A percentile compares a stretch with the other conserved stretches of the same genome.
Evolutionary conservation across 805 yeast genomes (phyloP).

Genomic region (Maudiozyma saulgeensis): DNA sequence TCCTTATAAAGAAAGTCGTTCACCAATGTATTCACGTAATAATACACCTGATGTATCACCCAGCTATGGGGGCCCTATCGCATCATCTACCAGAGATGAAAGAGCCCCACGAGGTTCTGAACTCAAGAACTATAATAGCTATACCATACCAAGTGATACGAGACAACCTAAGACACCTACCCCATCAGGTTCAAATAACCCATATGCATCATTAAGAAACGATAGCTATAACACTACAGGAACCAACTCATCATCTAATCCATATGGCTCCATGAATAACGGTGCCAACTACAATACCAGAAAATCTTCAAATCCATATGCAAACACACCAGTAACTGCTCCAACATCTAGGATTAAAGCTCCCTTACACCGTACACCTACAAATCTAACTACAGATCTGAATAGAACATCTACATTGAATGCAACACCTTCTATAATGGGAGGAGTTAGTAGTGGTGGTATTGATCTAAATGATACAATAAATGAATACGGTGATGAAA

Average conservation of each 20-base stretch:
- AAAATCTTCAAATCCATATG: constrained; percentile 4
- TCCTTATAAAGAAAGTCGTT: background rate
- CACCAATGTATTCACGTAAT: constrained; percentile 1
- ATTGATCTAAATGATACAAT: constrained; percentile 21
- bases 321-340: background rate
- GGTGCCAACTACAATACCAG: background rate
- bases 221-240: constrained; percentile 1
- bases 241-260: background rate
- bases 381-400: constrained; percentile 1
- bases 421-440: background rate
- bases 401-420: background rate
- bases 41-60: background rate
- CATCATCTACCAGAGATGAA: background rate
- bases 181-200: background rate
- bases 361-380: background rate
- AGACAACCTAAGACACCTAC: background rate
- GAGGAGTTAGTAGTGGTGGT: background rate
- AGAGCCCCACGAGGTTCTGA: background rate
- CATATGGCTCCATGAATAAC: constrained; percentile 6
- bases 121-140: background rate
- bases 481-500: constrained; percentile 16
- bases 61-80: background rate
- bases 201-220: constrained; percentile 4
- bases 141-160: background rate
- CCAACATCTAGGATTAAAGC: background rate